phyloP scores from a whole-genome alignment of 1,284 basidiomycete species.

The Boletus coffeatus region DNA sequence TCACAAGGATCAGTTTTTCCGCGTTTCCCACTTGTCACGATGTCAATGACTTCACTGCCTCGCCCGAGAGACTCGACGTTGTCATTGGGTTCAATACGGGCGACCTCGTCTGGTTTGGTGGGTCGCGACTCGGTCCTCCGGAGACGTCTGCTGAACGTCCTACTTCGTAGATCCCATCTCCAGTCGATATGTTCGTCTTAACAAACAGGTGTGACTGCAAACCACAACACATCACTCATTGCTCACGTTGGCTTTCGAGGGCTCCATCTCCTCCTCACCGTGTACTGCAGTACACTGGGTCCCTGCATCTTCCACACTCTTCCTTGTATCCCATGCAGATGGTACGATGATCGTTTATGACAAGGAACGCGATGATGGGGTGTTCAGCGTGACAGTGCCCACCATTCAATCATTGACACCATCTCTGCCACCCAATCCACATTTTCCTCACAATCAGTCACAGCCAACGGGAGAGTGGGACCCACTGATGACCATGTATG shows the following conservation, averaged over 20 bases:
- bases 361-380: conserved; percentile 83
- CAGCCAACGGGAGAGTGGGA: conserved; percentile 50
- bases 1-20: conserved; percentile 82
- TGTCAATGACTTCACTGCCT: conserved; percentile 76
- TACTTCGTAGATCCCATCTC: conserved; percentile 65
- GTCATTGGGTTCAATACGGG: conserved; percentile 92
- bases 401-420: conserved; percentile 17
- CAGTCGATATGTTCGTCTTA: conserved; percentile 83
- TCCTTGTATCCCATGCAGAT: conserved; percentile 89
- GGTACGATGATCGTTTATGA: conserved; percentile 87
- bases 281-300: conserved; percentile 80
- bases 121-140: conserved; percentile 17
- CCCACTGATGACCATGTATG: conserved; percentile 66
- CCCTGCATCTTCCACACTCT: conserved; percentile 77
- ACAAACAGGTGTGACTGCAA: conserved; percentile 65
- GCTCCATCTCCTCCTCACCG: conserved; percentile 22
- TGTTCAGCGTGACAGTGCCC: conserved; percentile 59
- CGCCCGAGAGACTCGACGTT: conserved; percentile 78
- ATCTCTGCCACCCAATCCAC: conserved; percentile 10
- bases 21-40: conserved; percentile 87
- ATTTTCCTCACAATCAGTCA: conserved; percentile 12
- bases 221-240: conserved; percentile 32
- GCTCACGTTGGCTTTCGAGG: conserved; percentile 5
- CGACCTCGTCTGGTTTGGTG: conserved; percentile 90
- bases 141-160: background rate